These are phyloP conservation scores for Tilletiopsis washingtonensis DNA, from an alignment of 1,284 basidiomycete species.

Conservation along the genomic window DNA sequence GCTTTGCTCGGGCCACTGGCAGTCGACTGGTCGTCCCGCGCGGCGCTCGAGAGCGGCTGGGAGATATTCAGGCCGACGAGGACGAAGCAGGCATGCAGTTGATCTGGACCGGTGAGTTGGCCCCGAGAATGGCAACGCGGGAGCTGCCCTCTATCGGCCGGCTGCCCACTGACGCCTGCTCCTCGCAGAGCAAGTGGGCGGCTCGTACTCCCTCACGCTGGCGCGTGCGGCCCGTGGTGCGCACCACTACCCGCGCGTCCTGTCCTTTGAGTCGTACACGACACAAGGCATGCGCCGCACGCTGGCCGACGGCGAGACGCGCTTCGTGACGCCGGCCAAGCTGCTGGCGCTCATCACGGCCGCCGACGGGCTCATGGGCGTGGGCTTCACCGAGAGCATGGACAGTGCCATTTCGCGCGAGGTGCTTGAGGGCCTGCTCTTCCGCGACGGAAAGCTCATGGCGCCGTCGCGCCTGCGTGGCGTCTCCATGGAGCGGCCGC, in stretches of 20 bases:
- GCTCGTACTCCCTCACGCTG: neutral
- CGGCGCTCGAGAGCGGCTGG: neutral
- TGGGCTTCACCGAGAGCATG: conserved; percentile 44
- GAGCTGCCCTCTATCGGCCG: too few species aligned
- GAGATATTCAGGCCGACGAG: conserved; percentile 7
- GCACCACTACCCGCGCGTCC: conserved; percentile 30
- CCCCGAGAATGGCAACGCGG: too few species aligned
- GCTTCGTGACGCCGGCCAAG: conserved; percentile 84
- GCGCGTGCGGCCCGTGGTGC: neutral
- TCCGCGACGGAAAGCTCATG: conserved; percentile 39
- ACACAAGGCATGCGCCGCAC: conserved; percentile 89
- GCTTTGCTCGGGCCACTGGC: conserved; percentile 34
- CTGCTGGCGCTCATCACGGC: conserved; percentile 51
- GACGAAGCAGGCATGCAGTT: conserved; percentile 29
- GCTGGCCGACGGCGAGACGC: conserved; percentile 77
- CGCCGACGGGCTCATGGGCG: conserved; percentile 33
- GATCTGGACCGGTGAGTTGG: conserved; percentile 26
- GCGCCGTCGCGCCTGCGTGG: conserved; percentile 33
- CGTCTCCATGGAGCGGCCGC: conserved; percentile 33
- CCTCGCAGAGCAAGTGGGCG: neutral
- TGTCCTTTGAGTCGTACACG: conserved; percentile 76
- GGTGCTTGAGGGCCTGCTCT: conserved; percentile 42
- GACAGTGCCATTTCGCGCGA: conserved; percentile 41
- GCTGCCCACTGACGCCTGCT: too few species aligned
- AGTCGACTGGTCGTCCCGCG: conserved; percentile 22